Evolutionary conservation across 2,329 filamentous ascomycete genomes (phyloP), one percentile per base, ranked within the genome.

Genomic region (Trichoderma guizhouense): DNA sequence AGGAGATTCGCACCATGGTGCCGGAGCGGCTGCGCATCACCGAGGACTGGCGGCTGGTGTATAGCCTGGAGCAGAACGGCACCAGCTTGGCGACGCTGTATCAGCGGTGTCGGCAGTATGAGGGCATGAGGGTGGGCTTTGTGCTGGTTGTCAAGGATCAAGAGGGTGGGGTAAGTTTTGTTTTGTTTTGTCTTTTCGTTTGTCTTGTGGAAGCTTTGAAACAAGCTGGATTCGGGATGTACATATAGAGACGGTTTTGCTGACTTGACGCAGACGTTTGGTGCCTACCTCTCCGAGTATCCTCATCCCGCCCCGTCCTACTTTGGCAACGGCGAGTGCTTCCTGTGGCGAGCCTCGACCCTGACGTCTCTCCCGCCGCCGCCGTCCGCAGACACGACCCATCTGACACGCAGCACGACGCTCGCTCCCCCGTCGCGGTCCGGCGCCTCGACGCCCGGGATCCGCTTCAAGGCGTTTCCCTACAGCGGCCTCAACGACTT

Each of bases 401-500:
- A 86, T 76, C 77, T 87, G 43, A 79, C 79, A 14, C 85, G 86
- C 67, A 84, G 79, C 71, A 82, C 77, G 72, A 82, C 80, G 68
- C 79, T 78, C 57, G 80, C 76, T 70, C 81, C 76, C 36, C 78
- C 73, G 74, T 74, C 75, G 0, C 55, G 57, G n/a, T 73, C 76
- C 60, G 73, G 75, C 11, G 74, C 76, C 7, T 75, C 76, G 58
- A 76, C 79, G 24, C 61, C 68, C 11, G 71, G 71, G 24, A 93
- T 98, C 76, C 90, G 96, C 24, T 99, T 99, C 87, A 98, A 97
- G 82, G 95, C 95, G 0, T 99, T 98, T 77, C 95, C 95, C 0
- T 98, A 98, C 79, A 97, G 93, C 71, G 96, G 96, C 6, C 89
- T 97, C 53, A 98, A 99, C 80, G 96, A 98, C 81, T 99, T 97